phyloP scores from a whole-genome alignment of 306 rosid genomes.

The Cucurbita pepo region DNA sequence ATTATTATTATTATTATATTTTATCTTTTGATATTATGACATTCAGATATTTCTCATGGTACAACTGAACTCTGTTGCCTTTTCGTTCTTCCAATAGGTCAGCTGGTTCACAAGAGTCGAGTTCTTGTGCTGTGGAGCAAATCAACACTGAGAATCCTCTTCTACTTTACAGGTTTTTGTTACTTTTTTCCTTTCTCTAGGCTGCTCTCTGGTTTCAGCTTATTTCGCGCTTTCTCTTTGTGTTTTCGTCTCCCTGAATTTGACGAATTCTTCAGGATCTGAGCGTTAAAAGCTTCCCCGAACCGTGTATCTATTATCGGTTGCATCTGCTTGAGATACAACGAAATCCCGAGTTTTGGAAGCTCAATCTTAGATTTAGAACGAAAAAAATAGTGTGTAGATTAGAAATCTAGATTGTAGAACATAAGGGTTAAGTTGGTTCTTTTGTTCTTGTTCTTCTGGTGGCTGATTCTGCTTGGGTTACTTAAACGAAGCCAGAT shows the following conservation, averaged over 20 bases:
- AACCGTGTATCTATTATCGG: background rate
- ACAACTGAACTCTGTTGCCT: constrained; percentile 48
- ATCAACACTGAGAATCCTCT: constrained; percentile 23
- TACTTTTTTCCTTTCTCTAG: constrained; percentile 32
- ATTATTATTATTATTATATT: constrained; percentile 13
- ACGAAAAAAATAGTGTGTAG: background rate
- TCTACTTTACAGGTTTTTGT: constrained; percentile 17
- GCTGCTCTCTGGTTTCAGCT: constrained; percentile 25
- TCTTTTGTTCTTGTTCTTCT: constrained; percentile 15
- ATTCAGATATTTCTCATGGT: constrained; percentile 74
- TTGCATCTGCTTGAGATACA: background rate
- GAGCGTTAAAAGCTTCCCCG: constrained; percentile 6
- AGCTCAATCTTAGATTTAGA: background rate
- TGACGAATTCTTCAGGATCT: constrained; percentile 13
- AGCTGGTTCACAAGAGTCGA: constrained; percentile 44
- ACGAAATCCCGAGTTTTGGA: background rate
- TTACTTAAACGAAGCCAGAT: constrained; percentile 22
- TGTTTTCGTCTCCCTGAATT: constrained; percentile 4
- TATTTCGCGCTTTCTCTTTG: constrained; percentile 20
- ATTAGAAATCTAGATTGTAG: background rate
- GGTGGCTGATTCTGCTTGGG: constrained; percentile 13
- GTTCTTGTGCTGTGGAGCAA: constrained; percentile 34
- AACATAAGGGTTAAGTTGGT: background rate
- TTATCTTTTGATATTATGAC: constrained; percentile 35
- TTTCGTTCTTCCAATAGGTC: constrained; percentile 53